Evolutionary conservation across 1,284 basidiomycete genomes (phyloP), one percentile per base, ranked within the genome.

Genomic region (Puccinia brachypodii): DNA sequence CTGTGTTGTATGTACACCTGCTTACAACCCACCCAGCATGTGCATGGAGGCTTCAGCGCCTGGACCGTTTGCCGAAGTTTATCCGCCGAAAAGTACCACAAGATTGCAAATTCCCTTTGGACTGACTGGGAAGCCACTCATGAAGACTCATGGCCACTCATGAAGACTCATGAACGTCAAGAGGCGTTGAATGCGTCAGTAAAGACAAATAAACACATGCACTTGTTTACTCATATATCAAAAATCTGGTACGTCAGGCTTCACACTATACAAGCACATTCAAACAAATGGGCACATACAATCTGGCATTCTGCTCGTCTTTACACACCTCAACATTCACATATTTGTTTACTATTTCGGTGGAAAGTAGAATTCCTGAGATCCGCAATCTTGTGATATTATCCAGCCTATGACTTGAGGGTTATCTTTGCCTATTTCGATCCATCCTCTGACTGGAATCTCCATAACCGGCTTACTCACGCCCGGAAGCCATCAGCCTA

Each of bases 51-150:
- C 7, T 22, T 22, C n/a, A n/a, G n/a, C n/a, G n/a, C n/a, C n/a
- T n/a, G n/a, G n/a, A n/a, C n/a, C n/a, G n/a, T n/a, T 11, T 53
- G 50, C 50, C 50, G 50, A 53, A 53, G 50, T 53, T 53, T 53
- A 4, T 53, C 50, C 50, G 50, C 50, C 50, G 50, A 53, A 53
- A 13, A 56, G 53, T 11, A 56, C 53, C 53, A 56, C 53, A 56
- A 56, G 13, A 25, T n/a, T 56, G 50, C 50, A 53, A 53, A 53
- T 53, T 53, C 9, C 16, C 50, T 53, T 7, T 22, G 50, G 50
- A 56, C 53, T 56, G 53, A 56, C n/a, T 56, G 53, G n/a, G 53
- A 56, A 56, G 53, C n/a, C 53, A 56, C 50, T 53, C 47, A 50
- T 19, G n/a, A n/a, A n/a, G n/a, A n/a, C n/a, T n/a, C n/a, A n/a